Evolutionary conservation across 345 rosid species (phyloP), one percentile per base, ranked within the genome.

Genomic region (Camelina laxa): DNA sequence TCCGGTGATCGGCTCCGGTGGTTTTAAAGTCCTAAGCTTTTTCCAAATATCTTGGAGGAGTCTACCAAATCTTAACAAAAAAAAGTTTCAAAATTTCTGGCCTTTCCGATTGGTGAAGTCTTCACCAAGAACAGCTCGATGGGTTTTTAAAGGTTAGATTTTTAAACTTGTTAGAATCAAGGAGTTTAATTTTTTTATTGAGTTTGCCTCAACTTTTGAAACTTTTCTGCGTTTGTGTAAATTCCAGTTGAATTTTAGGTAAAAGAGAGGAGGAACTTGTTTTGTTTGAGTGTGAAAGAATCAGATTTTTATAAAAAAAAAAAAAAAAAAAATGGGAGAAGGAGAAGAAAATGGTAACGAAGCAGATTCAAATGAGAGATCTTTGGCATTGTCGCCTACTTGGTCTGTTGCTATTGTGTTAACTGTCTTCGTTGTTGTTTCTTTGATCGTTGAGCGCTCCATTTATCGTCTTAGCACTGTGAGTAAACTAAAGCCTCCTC

Each of bases 391-490:
- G 38, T 91, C 97, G 1, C 97, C 99, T 54, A 91, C 97, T 67
- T 95, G 99, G 99, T 91, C 97, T 17, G 95, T 91, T 65, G 99
- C 99, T 53, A 87, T 97, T 1, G 99, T 91, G 38, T 75, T 95
- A 82, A 91, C 97, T 9, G 67, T 95, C 57, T 89, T 95, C 67
- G 97, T 94, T 13, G 82, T 76, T 56, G 91, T 95, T 69, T 95
- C 99, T 50, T 74, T 88, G 80, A 79, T 90, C 62, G 96, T 95
- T 77, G 97, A 95, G 74, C 96, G 97, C 57, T 82, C 88, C 7
- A 95, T 92, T 71, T 88, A 88, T 75, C 87, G 87, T 31, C 79
- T 94, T 42, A 84, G 96, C 69, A 74, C 75, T 61, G 98, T 94
- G 76, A 86, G 97, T 75, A 41, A 27, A 27, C 30, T 27, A 27